Base-by-base conservation (phyloP, 805 yeast species). In the Yueomyces sinensis region DNA sequence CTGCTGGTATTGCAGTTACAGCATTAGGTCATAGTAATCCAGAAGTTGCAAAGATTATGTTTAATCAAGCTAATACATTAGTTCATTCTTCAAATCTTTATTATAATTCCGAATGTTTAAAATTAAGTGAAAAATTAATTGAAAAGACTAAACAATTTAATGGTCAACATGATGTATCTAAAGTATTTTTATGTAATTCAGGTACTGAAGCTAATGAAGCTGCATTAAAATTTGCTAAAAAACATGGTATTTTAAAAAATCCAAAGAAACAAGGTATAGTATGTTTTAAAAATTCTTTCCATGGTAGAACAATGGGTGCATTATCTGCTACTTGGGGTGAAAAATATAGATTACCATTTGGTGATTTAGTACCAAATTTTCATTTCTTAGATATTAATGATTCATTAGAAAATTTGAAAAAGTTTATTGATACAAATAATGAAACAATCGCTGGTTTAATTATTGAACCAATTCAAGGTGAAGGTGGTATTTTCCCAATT, bases 1-100 rank as follows among this genome's bases (percentile, higher is more conserved):
- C 89, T 1, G 86, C 96, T 2, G 98, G 98, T 35, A 89, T 91
- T 45, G 97, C 98, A 1, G 98, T 91, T 13, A 89, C 95, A n/a
- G 78, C 82, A 1, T 63, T 91, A 42, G 98, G 98, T 3, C 97
- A 91, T 52, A 65, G 86, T 18, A 70, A 91, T 46, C 74, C 76
- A 4, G 78, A 75, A 41, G 69, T 91, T 27, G 70, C 94, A 5
- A 62, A 78, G 36, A 72, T 91, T 40, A 54, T 86, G 41, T 57
- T 60, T 37, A 79, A 80, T 30, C 98, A 91, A 60, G 73, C 86
- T 1, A 54, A 55, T 23, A 75, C 76, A 9, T 63, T 89, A 45
- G 66, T 84, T 38, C 98, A 91, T 53, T 69, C 83, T 41, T 83
- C 95, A 3, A 91, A 91, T 52, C 62, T 91, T 41, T 86, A 76